Evolutionary conservation across 345 rosid genomes (phyloP), one percentile per base, ranked within the genome.

Genomic region (Abelmoschus esculentus): DNA sequence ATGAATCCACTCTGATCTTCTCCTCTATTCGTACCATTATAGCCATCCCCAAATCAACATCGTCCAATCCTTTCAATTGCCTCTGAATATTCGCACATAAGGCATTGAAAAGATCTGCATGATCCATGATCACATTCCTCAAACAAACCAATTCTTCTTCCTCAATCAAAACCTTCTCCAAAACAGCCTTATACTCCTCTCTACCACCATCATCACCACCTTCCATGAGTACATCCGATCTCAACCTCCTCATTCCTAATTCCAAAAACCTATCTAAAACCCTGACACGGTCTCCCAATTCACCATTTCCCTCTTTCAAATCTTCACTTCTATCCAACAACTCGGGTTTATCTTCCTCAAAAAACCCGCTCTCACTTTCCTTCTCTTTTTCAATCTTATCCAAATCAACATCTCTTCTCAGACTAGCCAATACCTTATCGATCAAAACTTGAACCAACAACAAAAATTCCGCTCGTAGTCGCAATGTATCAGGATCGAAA

Each of bases 391-490:
- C 86, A 53, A 79, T 72, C 34, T 80, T 80, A 49, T 73, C 78
- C 44, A 74, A 67, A 68, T 79, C 82, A 38, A 47, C 79, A 69
- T 66, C 79, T 72, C 70, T 76, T 32, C 82, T 67, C 13, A 78
- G 59, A 19, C 77, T 73, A 63, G 72, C 77, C 63, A 66, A 61
- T 3, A 87, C 87, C 44, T 81, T 46, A 59, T 90, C 96, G 49
- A 74, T 76, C 80, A 93, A 75, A 66, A 81, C 72, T 78, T 93
- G 97, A 15, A 89, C 83, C 62, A 87, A 70, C 72, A 93, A 71
- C 76, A 89, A 71, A 66, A 89, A 93, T 79, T 91, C 98, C 1
- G 85, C 92, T 0, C 96, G 91, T 70, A 88, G 74, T 68, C 89
- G 83, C 42, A 93, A 78, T 46, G 84, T 68, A 22, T 80, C 89